Conservation (phyloP, 352 stramenopile genomes). For the Globisporangium canariense region DNA sequence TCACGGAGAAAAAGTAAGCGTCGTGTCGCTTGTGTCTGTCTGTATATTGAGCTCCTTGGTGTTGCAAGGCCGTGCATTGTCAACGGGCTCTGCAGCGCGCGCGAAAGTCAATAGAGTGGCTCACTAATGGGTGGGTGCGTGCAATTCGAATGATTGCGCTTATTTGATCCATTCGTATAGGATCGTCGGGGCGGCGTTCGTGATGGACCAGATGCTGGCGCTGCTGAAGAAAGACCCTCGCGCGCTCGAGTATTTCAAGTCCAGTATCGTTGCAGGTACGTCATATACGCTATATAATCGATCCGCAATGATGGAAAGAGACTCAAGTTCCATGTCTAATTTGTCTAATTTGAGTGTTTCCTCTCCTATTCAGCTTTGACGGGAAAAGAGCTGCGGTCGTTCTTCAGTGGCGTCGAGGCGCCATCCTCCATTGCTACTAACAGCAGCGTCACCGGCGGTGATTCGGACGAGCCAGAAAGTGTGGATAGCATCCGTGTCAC, state of each 20-base stretch:
- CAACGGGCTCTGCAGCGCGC: background rate
- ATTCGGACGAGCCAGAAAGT: background rate
- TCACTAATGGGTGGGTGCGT: background rate
- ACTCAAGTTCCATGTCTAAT: background rate
- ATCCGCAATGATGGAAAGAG: background rate
- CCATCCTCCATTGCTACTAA: background rate
- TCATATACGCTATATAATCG: background rate
- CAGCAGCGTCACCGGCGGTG: background rate
- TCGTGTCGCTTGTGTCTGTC: background rate
- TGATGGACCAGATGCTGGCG: conserved; percentile 41
- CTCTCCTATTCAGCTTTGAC: conserved; percentile 9
- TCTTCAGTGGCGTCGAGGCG: background rate
- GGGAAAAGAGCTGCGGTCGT: conserved; percentile 3
- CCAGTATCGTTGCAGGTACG: conserved; percentile 49
- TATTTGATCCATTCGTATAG: conserved; percentile 16
- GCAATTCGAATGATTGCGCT: background rate
- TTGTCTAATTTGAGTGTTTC: conserved; percentile 5
- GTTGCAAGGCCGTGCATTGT: background rate
- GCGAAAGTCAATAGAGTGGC: background rate
- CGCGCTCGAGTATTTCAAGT: conserved; percentile 63
- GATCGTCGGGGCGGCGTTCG: conserved; percentile 38
- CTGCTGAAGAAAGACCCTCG: conserved; percentile 40
- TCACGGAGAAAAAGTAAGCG: conserved; percentile 55
- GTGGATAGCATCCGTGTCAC: background rate
- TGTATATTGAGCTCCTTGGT: background rate